Percentiles rank a stretch among this genome's conserved stretches.
Conservation (phyloP, 805 yeast genomes). For the Nakazawaea ishiwadae region DNA sequence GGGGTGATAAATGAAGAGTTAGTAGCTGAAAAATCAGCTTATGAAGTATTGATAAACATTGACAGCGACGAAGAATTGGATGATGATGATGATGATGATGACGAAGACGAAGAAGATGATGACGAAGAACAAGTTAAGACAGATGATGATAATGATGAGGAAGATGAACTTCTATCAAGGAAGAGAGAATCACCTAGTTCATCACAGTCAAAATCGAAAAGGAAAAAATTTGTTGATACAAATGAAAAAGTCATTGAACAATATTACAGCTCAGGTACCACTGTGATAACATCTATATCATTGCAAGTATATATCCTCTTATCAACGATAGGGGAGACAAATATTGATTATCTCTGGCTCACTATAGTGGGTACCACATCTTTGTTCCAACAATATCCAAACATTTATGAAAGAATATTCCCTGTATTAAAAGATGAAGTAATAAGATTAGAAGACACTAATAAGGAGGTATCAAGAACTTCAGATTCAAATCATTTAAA, state of each 20-base stretch:
- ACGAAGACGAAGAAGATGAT: constrained; percentile 30
- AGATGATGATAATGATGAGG: constrained; percentile 24
- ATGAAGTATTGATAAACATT: constrained; percentile 41
- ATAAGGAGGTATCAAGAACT: constrained; percentile 22
- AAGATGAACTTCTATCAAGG: constrained; percentile 25
- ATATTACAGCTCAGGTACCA: constrained; percentile 83
- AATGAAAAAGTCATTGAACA: constrained; percentile 58
- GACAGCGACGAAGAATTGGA: constrained; percentile 31
- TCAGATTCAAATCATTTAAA: constrained; percentile 38
- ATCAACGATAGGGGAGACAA: constrained; percentile 80
- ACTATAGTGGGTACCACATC: constrained; percentile 87
- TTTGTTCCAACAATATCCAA: constrained; percentile 66
- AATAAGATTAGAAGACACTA: constrained; percentile 51
- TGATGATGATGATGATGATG: constrained; percentile 33
- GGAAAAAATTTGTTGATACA: constrained; percentile 33
- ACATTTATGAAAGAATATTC: constrained; percentile 63
- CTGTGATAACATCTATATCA: constrained; percentile 68
- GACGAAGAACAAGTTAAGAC: too few species aligned
- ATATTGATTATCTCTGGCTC: constrained; percentile 69
- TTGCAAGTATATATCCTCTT: constrained; percentile 77
- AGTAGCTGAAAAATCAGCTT: constrained; percentile 55
- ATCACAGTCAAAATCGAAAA: constrained; percentile 31
- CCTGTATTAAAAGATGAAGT: constrained; percentile 85
- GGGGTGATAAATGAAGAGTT: constrained; percentile 66
- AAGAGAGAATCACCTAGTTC: constrained; percentile 26